Percentiles rank a stretch among this genome's conserved stretches.
Evolutionary conservation across 2,329 filamentous ascomycete genomes (phyloP).

Genomic region (Phialocephala subalpina): DNA sequence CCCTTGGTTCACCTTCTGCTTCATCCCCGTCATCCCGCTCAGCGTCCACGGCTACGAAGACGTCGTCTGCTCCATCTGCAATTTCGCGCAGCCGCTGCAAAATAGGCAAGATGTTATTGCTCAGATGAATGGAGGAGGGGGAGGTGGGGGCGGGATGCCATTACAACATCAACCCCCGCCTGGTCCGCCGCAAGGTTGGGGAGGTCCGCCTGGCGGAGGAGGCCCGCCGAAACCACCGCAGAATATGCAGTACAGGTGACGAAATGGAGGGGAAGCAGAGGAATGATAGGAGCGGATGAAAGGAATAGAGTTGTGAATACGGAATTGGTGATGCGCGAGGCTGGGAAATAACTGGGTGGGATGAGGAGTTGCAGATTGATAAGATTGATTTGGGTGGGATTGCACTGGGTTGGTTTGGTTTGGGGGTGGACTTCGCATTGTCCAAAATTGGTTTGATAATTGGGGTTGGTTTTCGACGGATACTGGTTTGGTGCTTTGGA

Average conservation of each 20-base stretch:
- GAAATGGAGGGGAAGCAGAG: not conserved
- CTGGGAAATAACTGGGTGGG: not conserved
- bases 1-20: slow-evolving; percentile 84
- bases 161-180: slow-evolving; percentile 37
- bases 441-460: no score
- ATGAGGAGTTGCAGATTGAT: no score
- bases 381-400: no score
- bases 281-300: not conserved
- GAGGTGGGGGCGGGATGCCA: slow-evolving; percentile 37
- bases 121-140: slow-evolving; percentile 35
- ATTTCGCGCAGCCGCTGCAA: slow-evolving; percentile 74
- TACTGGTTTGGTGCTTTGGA: no score
- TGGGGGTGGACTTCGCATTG: no score
- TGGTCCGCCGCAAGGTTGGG: slow-evolving; percentile 37
- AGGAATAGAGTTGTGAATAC: not conserved
- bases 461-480: no score
- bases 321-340: not conserved
- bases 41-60: slow-evolving; percentile 73
- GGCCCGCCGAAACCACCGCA: slow-evolving; percentile 35
- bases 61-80: slow-evolving; percentile 77
- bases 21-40: slow-evolving; percentile 77
- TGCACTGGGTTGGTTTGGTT: no score
- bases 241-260: slow-evolving; percentile 43
- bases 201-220: slow-evolving; percentile 32
- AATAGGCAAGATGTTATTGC: slow-evolving; percentile 43